These are phyloP conservation scores for Uromyces viciae-fabae DNA, from an alignment of 1,284 basidiomycete genomes.

Conservation along the genomic window DNA sequence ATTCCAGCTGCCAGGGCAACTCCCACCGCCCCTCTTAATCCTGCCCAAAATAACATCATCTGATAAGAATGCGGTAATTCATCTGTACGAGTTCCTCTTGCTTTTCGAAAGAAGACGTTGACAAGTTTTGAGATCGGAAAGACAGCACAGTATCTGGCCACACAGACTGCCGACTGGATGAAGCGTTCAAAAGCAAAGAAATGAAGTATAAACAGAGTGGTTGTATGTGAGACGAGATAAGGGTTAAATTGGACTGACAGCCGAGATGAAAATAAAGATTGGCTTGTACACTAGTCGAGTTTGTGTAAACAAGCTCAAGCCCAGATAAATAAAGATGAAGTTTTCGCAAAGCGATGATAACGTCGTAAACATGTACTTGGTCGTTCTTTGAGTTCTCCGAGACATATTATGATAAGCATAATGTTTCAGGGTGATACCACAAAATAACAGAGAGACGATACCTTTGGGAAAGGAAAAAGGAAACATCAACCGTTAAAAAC, in stretches of 20 bases:
- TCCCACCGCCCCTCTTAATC: slow-evolving; percentile 89
- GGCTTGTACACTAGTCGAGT: slow-evolving; percentile 87
- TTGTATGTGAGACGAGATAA: background rate
- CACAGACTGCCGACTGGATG: slow-evolving; percentile 71
- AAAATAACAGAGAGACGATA: slow-evolving; percentile 96
- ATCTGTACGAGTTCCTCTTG: slow-evolving; percentile 75
- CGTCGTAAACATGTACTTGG: slow-evolving; percentile 90
- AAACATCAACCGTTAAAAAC: background rate
- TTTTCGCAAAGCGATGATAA: slow-evolving; percentile 94
- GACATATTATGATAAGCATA: slow-evolving; percentile 99
- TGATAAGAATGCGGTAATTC: slow-evolving; percentile 92
- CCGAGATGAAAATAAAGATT: slow-evolving; percentile 84
- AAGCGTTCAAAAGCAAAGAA: background rate
- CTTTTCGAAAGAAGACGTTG: slow-evolving; percentile 75
- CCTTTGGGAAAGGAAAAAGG: slow-evolving; percentile 56
- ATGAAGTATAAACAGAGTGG: slow-evolving; percentile 10
- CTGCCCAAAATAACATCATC: slow-evolving; percentile 91
- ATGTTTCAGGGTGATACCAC: slow-evolving; percentile 97
- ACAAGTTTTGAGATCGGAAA: slow-evolving; percentile 94
- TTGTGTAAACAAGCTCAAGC: slow-evolving; percentile 89
- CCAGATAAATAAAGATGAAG: slow-evolving; percentile 99
- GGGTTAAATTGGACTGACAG: slow-evolving; percentile 55
- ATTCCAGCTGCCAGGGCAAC: slow-evolving; percentile 95
- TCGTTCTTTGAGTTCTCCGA: slow-evolving; percentile 81
- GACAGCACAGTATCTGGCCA: slow-evolving; percentile 90